Percentiles rank a stretch among this genome's conserved stretches.
These are phyloP conservation scores for Cladosporium sphaerospermum DNA, from an alignment of 2,329 filamentous ascomycete species.

Conservation along the genomic window DNA sequence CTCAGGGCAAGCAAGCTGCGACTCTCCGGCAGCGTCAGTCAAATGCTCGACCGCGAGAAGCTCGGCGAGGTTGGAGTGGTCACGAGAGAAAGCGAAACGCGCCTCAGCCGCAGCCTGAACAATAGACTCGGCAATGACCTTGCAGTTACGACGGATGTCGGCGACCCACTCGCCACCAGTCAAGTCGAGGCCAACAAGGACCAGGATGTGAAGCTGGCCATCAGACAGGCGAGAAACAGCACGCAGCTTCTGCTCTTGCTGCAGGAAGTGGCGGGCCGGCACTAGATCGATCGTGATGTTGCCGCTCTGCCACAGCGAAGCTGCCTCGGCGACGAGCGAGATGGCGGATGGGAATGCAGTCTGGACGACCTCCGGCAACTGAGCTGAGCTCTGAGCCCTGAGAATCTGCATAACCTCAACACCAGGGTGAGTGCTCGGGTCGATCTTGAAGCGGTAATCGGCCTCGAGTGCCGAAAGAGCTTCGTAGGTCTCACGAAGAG, in stretches of 20 bases:
- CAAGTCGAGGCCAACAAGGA: conserved; percentile 15
- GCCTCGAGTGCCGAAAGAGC: conserved; percentile 35
- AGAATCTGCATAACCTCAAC: conserved; percentile 39
- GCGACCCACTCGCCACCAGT: conserved; percentile 12
- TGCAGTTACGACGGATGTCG: conserved; percentile 15
- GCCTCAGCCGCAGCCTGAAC: conserved; percentile 12
- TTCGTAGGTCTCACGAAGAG: conserved; percentile 15
- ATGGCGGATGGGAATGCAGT: conserved; percentile 42
- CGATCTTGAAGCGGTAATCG: conserved; percentile 38
- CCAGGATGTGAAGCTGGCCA: conserved; percentile 15
- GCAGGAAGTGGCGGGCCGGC: conserved; percentile 12
- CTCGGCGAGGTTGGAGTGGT: conserved; percentile 14
- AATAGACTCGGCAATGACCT: conserved; percentile 18
- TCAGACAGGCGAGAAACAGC: conserved; percentile 10
- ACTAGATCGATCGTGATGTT: conserved; percentile 18
- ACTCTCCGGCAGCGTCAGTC: not conserved
- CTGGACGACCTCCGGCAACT: conserved; percentile 27
- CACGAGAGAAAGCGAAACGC: conserved; percentile 13
- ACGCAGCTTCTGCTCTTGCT: conserved; percentile 13
- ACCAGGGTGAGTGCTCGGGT: conserved; percentile 37
- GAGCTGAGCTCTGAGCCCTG: conserved; percentile 32
- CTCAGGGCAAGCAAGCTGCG: conserved; percentile 8
- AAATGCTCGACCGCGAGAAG: conserved; percentile 9
- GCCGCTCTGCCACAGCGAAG: conserved; percentile 25
- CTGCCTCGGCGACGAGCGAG: conserved; percentile 30